Base-by-base conservation (phyloP, 345 rosid genomes). In the Linum usitatissimum region DNA sequence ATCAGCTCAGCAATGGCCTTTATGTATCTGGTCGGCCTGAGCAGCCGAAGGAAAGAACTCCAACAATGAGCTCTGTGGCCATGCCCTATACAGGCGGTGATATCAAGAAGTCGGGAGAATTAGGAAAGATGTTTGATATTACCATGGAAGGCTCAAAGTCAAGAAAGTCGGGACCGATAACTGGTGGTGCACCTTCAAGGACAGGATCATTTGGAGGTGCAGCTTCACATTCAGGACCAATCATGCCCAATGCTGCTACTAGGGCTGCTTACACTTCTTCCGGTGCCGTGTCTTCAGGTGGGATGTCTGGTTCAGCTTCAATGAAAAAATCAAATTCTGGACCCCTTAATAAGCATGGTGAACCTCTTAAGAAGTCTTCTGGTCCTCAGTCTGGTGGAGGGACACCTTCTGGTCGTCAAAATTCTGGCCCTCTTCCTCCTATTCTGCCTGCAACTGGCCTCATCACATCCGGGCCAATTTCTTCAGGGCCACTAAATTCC, bases 41-140 rank as follows among this genome's bases (percentile, higher is more conserved):
- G 71, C 98, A 85, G 75, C 86, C 90, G 2, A 91, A 91, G 64
- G 96, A 88, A 76, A 81, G 84, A 64, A 55, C 84, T 62, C 96
- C 96, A 6, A 86, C 92, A 59, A 86, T 88, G 96, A 90, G 87
- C 64, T 86, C 90, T 9, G 84, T 73, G 14, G 90, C 96, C 71
- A 82, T 88, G 96, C 98, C 98, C 10, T 91, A 91, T 70, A 91
- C 92, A 6, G 96, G 98, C 54, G 98, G 98, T 57, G 92, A 91
- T 71, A 86, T 91, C 20, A 91, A 91, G 59, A 88, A 79, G 62
- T 91, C 98, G 14, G 98, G 98, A 76, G 96, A 92, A 55, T 65
- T 92, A 30, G 98, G 98, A 42, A 89, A 84, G 79, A 92, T 92
- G 98, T 92, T 92, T 72, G 98, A 92, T 68, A 85, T 92, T 56